Percentiles rank a stretch among this genome's conserved stretches.
Evolutionary conservation across 140 eudicot species (phyloP).

Genomic region (Erigeron philadelphicus): DNA sequence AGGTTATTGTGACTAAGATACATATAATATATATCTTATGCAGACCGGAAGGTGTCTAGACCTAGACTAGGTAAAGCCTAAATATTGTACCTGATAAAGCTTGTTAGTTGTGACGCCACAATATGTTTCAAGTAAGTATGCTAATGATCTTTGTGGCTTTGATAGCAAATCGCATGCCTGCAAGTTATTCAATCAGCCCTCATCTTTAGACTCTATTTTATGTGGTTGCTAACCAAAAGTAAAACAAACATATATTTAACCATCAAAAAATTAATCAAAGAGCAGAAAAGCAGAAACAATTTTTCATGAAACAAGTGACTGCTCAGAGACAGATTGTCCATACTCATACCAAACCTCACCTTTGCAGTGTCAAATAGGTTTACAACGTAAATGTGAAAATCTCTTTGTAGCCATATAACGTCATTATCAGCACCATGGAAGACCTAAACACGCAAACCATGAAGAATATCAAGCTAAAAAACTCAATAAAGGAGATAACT

Average conservation of each 20-base stretch:
- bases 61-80: conserved; percentile 3
- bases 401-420: conserved; percentile 94
- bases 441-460: conserved; percentile 48
- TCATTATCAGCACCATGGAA: conserved; percentile 98
- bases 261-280: background rate
- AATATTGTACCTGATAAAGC: conserved; percentile 56
- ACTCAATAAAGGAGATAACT: background rate
- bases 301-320: background rate
- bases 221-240: background rate
- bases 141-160: conserved; percentile 89
- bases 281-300: background rate
- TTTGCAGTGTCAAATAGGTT: conserved; percentile 93
- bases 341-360: conserved; percentile 37
- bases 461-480: background rate
- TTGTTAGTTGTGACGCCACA: conserved; percentile 79
- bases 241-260: background rate
- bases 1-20: conserved; percentile 4
- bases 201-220: background rate
- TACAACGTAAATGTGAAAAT: conserved; percentile 88
- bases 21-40: background rate
- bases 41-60: conserved; percentile 3
- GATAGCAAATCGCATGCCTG: conserved; percentile 92
- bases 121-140: conserved; percentile 84
- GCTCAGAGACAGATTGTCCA: background rate
- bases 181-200: conserved; percentile 19